Evolutionary conservation across 2,329 filamentous ascomycete genomes (phyloP), one percentile per base, ranked within the genome.

Genomic region (Alternaria sp.): DNA sequence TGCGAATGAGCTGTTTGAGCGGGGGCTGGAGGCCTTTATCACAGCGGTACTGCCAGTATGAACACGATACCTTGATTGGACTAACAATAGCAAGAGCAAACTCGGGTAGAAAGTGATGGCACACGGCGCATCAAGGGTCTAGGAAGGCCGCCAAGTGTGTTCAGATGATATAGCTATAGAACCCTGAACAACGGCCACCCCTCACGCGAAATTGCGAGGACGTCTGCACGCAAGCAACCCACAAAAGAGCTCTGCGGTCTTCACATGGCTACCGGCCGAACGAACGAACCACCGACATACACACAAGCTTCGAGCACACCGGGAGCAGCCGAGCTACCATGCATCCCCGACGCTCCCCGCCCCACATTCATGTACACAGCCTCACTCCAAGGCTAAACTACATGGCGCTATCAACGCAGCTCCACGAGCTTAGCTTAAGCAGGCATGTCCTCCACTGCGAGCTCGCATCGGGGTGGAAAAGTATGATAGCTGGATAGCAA

Each of bases 21-120:
- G 85, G 58, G 88, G 87, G 7, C 79, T 96, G 60, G 92, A 96
- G 70, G 89, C 92, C 67, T 96, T 96, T 74, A 87, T 96, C 55
- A 86, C 90, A 30, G 73, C 74, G 1, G 75, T 78, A 1, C 32
- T 79, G 55, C 77, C 77, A 2, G 74, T 72, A 25, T 79, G 74
- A 78, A 26, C 30, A 25, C 36, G 25, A 49, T 6, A 10, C 9
- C 8, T 11, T 6, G 5, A 11, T 17, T 11, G 36, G 5, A 40
- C 36, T 12, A 6, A 36, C 30, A 54, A 43, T 15, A n/a, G 47
- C 15, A 32, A 52, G 26, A 52, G 47, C 10, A 23, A 5, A 3
- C 5, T 6, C 5, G 21, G 21, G 21, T 5, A 4, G 4, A 23
- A 3, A 23, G 21, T 3, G 4, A 23, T 5, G 21, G 21, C 21